phyloP scores from a whole-genome alignment of 495 filamentous ascomycete genomes.

The Neurospora sp. region DNA sequence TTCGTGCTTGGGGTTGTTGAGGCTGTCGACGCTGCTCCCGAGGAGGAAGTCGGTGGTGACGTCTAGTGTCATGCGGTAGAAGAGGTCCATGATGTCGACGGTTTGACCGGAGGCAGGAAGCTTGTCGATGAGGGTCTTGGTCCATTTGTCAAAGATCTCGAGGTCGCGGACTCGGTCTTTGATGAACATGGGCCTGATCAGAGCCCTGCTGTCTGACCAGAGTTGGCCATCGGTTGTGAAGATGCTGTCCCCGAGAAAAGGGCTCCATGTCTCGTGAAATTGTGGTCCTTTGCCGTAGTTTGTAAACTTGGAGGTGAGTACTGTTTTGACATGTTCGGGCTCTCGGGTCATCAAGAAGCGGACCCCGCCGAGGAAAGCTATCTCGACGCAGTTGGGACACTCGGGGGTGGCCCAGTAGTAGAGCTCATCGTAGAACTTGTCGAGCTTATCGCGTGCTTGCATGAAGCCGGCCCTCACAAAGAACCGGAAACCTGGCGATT shows the following conservation, averaged over 20 bases:
- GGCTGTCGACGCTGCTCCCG: conserved; percentile 40
- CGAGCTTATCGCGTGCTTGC: conserved; percentile 23
- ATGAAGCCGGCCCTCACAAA: conserved; percentile 9
- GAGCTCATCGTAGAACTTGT: conserved; percentile 21
- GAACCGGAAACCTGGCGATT: conserved; percentile 8
- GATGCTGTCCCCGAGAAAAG: conserved; percentile 48
- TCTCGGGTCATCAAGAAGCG: conserved; percentile 41
- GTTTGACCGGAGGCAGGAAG: conserved; percentile 29
- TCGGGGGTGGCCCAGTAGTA: conserved; percentile 21
- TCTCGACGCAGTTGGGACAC: conserved; percentile 29
- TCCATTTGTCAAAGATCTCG: conserved; percentile 42
- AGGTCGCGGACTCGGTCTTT: conserved; percentile 37
- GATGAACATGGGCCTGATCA: conserved; percentile 50
- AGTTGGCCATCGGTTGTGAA: conserved; percentile 46
- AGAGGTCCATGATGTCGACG: conserved; percentile 42
- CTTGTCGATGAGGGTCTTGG: conserved; percentile 28
- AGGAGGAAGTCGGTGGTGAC: conserved; percentile 50
- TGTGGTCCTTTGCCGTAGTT: conserved; percentile 45
- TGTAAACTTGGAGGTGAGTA: conserved; percentile 45
- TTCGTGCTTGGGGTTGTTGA: conserved; percentile 37
- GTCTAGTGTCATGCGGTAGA: conserved; percentile 47
- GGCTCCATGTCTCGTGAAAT: conserved; percentile 41
- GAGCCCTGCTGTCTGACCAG: conserved; percentile 42
- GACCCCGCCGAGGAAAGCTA: conserved; percentile 18
- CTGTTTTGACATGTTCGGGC: conserved; percentile 47